Base-by-base conservation (phyloP, 345 rosid species). In the Anacardium occidentale region DNA sequence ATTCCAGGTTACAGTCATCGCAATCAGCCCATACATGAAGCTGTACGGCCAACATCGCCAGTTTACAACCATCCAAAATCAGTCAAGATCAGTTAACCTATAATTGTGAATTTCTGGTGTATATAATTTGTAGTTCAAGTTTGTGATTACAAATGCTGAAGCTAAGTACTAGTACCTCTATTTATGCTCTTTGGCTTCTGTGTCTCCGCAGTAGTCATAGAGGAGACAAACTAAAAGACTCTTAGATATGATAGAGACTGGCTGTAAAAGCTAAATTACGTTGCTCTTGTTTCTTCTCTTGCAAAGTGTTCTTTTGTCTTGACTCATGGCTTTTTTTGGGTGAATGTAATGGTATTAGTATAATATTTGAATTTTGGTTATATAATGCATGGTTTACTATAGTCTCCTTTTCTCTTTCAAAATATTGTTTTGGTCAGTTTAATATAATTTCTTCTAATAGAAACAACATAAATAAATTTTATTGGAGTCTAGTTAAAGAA, bases 1-100 rank as follows among this genome's bases (percentile, higher is more conserved):
- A 91, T 77, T 82, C 94, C 52, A 81, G 89, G 80, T 18, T 81
- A 62, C 69, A 76, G 68, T 77, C 82, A 45, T 72, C 88, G 22
- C 87, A 85, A 60, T 83, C 93, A 62, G 88, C 90, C 52, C 82
- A 76, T 52, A 83, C 91, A 53, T 87, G 80, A 85, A 66, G 62
- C 68, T 68, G 54, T 70, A 67, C 68, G 20, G 32, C 10, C 18
- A 10, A 1, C 60, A 3, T 34, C 40, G 7, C 54, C 53, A 57
- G 66, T 54, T 37, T 68, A 56, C 22, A 12, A 70, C 24, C 0
- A 52, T 62, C 51, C 42, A 10, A 71, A n/a, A n/a, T n/a, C n/a
- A 29, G 32, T 40, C 32, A 25, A 51, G 29, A 52, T 24, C 14
- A 48, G 54, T 50, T 65, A 29, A 37, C 25, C 57, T 58, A 3